Percentiles rank a stretch among this genome's conserved stretches.
Evolutionary conservation across 352 stramenopile species (phyloP).

Genomic region (Phytophthora europaea): DNA sequence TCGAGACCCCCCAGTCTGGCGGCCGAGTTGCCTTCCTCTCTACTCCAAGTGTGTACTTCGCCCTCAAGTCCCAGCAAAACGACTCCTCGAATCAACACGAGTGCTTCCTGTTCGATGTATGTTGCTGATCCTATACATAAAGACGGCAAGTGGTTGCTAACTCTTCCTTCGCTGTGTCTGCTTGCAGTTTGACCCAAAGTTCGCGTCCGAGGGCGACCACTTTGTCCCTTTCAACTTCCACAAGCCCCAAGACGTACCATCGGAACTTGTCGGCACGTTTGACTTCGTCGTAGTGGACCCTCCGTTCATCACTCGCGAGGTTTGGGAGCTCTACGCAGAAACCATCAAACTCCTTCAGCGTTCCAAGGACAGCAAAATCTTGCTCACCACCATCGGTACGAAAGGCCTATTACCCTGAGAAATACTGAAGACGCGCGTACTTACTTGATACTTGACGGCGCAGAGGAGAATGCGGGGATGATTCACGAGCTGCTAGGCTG

Average conservation of each 20-base stretch:
- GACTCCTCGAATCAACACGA: constrained; percentile 37
- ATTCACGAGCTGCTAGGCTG: constrained; percentile 90
- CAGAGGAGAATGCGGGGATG: constrained; percentile 90
- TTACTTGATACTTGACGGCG: not conserved
- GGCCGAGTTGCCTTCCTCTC: constrained; percentile 92
- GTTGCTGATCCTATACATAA: constrained; percentile 6
- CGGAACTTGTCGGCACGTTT: constrained; percentile 70
- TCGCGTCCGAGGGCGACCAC: constrained; percentile 52
- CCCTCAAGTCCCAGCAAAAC: constrained; percentile 60
- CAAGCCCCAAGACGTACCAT: constrained; percentile 70
- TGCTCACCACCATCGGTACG: constrained; percentile 93
- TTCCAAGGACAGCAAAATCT: constrained; percentile 70
- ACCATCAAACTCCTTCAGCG: constrained; percentile 71
- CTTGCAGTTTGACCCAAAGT: constrained; percentile 88
- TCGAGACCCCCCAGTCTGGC: constrained; percentile 51
- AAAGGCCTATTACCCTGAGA: not conserved
- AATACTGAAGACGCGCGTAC: not conserved
- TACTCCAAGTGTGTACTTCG: constrained; percentile 95
- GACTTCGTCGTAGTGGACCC: constrained; percentile 95
- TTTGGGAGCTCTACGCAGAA: constrained; percentile 92
- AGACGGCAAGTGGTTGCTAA: not conserved
- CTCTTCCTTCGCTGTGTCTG: not conserved
- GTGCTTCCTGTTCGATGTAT: constrained; percentile 92
- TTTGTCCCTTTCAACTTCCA: constrained; percentile 95
- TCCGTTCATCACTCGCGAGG: constrained; percentile 95